A percentile compares a stretch with the other conserved stretches of the same genome.
phyloP scores from a whole-genome alignment of 805 yeast genomes.

The Schizosaccharomyces octosporus region DNA sequence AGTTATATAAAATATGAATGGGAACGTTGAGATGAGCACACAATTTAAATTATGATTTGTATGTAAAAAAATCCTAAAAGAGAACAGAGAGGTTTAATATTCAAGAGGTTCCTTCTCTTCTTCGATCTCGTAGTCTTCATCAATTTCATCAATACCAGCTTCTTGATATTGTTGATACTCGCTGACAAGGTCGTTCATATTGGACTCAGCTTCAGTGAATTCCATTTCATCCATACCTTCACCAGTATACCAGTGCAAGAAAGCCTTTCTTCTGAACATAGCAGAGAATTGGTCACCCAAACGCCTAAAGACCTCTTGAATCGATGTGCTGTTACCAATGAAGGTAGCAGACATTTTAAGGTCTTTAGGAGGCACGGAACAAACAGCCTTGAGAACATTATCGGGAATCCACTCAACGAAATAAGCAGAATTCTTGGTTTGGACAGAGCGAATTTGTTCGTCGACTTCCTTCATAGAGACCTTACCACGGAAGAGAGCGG shows the following conservation, averaged over 20 bases:
- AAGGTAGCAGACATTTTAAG: slow-evolving; percentile 79
- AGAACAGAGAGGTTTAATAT: not conserved
- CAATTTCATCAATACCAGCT: slow-evolving; percentile 47
- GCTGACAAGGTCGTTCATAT: slow-evolving; percentile 70
- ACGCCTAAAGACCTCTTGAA: slow-evolving; percentile 77
- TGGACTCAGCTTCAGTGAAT: slow-evolving; percentile 82
- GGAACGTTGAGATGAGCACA: not conserved
- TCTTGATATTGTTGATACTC: slow-evolving; percentile 91
- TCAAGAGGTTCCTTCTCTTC: slow-evolving; percentile 7
- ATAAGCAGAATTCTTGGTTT: slow-evolving; percentile 57
- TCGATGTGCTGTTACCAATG: slow-evolving; percentile 82
- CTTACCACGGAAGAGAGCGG: slow-evolving; percentile 85
- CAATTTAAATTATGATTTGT: not conserved
- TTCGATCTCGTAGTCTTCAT: slow-evolving; percentile 47
- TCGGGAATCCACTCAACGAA: slow-evolving; percentile 94
- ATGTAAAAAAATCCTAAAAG: not conserved
- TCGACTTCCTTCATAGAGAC: slow-evolving; percentile 86
- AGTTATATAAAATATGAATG: not conserved
- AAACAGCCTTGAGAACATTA: slow-evolving; percentile 69
- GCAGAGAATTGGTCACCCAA: slow-evolving; percentile 77
- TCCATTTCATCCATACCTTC: slow-evolving; percentile 96
- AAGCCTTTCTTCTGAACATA: slow-evolving; percentile 84
- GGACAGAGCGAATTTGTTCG: slow-evolving; percentile 74
- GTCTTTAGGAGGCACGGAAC: slow-evolving; percentile 75
- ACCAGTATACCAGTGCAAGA: slow-evolving; percentile 85